Evolutionary conservation across 1,284 basidiomycete genomes (phyloP), one percentile per base, ranked within the genome.

Genomic region (Pascua sp.): DNA sequence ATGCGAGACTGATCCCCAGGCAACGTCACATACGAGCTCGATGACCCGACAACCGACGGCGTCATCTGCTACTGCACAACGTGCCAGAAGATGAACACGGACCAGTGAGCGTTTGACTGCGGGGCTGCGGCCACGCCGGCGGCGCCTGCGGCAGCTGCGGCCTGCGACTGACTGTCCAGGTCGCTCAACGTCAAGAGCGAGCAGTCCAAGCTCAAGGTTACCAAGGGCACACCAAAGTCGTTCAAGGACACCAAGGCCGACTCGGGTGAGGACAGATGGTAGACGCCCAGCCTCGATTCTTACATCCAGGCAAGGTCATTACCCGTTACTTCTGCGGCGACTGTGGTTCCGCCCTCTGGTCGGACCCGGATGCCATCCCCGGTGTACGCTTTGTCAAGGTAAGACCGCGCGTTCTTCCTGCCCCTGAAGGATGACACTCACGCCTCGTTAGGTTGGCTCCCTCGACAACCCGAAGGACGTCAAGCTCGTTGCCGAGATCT

Each of bases 321-420:
- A 57, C 46, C 2, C 57, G 68, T 24, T 47, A 63, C 51, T 70
- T 70, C 50, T 70, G 68, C 52, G 64, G 58, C 4, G 53, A 56
- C 42, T 70, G 68, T 54, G 63, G 63, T 24, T 64, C 63, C 56
- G 51, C 51, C 11, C 55, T 60, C 18, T 60, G 40, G 42, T 60
- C 59, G 1, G 55, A 60, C 59, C 59, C 59, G 17, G 55, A 56
- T 16, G 48, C 48, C 24, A 39, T 47, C 12, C 59, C 59, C n/a
- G 59, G 59, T 38, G 51, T 51, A 4, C 55, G 55, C 45, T 60
- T 60, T 51, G 36, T 60, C 55, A 60, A 60, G 55, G 51, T 53
- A 11, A 36, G 55, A 8, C 24, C 24, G 4, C 24, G 24, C 24
- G 24, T 16, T 44, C 15, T 44, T 17, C 17, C 43, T n/a, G 43